These are phyloP conservation scores for Byssothecium circinans DNA, from an alignment of 2,329 filamentous ascomycete species.

Conservation along the genomic window DNA sequence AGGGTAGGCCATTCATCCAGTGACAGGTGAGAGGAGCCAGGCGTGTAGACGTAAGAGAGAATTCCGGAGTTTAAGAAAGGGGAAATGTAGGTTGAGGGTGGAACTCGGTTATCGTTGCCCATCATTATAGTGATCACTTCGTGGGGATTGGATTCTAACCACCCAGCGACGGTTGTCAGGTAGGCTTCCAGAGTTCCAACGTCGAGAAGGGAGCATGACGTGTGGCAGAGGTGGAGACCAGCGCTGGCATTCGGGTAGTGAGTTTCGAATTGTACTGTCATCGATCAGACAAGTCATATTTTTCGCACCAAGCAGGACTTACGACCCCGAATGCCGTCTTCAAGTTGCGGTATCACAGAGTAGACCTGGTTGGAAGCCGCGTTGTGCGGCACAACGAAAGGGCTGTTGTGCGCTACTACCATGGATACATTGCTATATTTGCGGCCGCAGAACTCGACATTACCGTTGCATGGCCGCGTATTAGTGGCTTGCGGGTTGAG, in stretches of 20 bases:
- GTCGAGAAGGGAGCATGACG: conserved; percentile 78
- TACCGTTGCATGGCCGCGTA: conserved; percentile 38
- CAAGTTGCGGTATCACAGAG: conserved; percentile 32
- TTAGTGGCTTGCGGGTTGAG: conserved; percentile 23
- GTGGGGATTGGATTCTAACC: conserved; percentile 77
- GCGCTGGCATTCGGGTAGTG: conserved; percentile 59
- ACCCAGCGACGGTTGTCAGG: conserved; percentile 67
- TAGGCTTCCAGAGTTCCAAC: conserved; percentile 76
- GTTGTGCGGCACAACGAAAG: conserved; percentile 33
- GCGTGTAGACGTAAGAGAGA: conserved; percentile 70
- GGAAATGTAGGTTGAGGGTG: conserved; percentile 63
- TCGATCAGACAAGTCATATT: not conserved
- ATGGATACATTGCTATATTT: conserved; percentile 40
- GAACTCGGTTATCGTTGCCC: conserved; percentile 75
- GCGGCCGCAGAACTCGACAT: conserved; percentile 37
- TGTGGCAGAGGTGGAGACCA: conserved; percentile 74
- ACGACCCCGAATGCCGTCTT: conserved; percentile 42
- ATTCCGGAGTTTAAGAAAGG: conserved; percentile 74
- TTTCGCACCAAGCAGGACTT: conserved; percentile 6
- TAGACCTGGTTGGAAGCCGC: conserved; percentile 38
- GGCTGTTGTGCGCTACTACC: conserved; percentile 43
- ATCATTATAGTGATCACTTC: conserved; percentile 87
- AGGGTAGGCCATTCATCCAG: conserved; percentile 82
- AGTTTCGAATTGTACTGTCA: conserved; percentile 61
- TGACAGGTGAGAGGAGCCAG: conserved; percentile 69